These are phyloP conservation scores for Acanthamoeba triangularis DNA, from an alignment of 208 protist species.

Conservation along the genomic window DNA sequence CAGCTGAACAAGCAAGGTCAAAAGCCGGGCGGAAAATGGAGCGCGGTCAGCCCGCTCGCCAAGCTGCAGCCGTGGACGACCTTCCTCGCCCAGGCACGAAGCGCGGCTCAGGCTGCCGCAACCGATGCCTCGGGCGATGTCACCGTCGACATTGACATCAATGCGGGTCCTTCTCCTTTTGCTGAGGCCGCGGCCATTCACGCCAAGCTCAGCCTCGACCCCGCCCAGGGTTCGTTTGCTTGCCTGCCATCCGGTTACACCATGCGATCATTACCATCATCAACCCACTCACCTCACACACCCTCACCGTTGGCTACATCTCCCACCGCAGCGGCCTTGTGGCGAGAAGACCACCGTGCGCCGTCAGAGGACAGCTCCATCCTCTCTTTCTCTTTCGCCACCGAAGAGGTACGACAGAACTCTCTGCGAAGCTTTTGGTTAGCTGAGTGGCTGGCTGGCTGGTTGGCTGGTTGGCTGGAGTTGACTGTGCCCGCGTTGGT, in stretches of 20 bases:
- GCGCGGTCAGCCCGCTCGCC: not conserved
- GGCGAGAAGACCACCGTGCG: not conserved
- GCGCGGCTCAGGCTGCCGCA: not conserved
- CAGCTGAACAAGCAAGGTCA: not conserved
- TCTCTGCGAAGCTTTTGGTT: no score
- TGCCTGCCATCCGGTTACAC: no score
- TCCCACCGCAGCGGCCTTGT: not conserved
- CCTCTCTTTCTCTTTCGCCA: not conserved
- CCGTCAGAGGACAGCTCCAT: not conserved
- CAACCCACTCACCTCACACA: not conserved
- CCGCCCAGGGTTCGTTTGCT: not conserved
- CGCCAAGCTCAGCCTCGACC: not conserved
- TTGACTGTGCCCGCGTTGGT: no score
- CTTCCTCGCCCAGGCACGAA: not conserved
- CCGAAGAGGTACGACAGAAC: not conserved
- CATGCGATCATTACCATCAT: not conserved
- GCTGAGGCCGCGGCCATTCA: not conserved
- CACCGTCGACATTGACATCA: not conserved
- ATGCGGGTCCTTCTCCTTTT: not conserved
- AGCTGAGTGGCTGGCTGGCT: not conserved
- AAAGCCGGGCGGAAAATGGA: not conserved
- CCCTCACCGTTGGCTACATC: not conserved
- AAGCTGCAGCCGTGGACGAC: slow-evolving; percentile 8
- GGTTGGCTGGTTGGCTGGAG: no score
- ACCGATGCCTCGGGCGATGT: not conserved